These are phyloP conservation scores for Diplodia sapinea DNA, from an alignment of 2,329 filamentous ascomycete genomes.

Conservation along the genomic window DNA sequence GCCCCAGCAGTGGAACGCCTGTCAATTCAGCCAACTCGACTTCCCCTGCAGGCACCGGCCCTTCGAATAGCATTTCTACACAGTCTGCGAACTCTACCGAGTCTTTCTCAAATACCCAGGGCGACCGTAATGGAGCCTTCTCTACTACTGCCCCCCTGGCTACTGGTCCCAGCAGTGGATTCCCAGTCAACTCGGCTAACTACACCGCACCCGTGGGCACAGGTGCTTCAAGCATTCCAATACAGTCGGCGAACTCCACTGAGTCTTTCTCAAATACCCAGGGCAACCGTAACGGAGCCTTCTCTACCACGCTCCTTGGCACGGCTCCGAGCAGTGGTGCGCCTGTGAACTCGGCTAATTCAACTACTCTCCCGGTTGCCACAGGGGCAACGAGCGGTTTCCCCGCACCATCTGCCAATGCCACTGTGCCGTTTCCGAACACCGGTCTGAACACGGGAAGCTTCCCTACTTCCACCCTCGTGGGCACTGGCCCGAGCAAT, in stretches of 20 bases:
- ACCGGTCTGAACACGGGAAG: neutral
- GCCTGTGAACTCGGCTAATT: slow-evolving; percentile 32
- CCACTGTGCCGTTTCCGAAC: slow-evolving; percentile 34
- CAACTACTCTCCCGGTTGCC: slow-evolving; percentile 24
- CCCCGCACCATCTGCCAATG: slow-evolving; percentile 32
- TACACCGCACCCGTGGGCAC: slow-evolving; percentile 28
- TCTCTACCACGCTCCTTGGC: neutral
- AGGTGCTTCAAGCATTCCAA: slow-evolving; percentile 31
- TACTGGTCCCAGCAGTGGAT: slow-evolving; percentile 6
- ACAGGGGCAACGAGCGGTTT: slow-evolving; percentile 31
- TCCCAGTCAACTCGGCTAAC: slow-evolving; percentile 34
- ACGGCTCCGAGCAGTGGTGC: slow-evolving; percentile 8
- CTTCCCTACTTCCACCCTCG: neutral
- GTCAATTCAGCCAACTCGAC: slow-evolving; percentile 17
- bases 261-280: slow-evolving; percentile 32
- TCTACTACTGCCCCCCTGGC: neutral
- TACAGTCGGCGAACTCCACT: slow-evolving; percentile 34
- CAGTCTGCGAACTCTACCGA: slow-evolving; percentile 27
- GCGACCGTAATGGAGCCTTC: slow-evolving; percentile 16
- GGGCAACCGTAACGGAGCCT: neutral
- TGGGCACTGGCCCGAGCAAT: neutral
- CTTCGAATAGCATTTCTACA: slow-evolving; percentile 2
- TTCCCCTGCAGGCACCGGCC: too few relatives aligned
- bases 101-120: slow-evolving; percentile 5
- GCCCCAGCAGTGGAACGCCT: slow-evolving; percentile 1